These are phyloP conservation scores for Malus hybrid DNA, from an alignment of 331 rosid genomes.

Conservation along the genomic window DNA sequence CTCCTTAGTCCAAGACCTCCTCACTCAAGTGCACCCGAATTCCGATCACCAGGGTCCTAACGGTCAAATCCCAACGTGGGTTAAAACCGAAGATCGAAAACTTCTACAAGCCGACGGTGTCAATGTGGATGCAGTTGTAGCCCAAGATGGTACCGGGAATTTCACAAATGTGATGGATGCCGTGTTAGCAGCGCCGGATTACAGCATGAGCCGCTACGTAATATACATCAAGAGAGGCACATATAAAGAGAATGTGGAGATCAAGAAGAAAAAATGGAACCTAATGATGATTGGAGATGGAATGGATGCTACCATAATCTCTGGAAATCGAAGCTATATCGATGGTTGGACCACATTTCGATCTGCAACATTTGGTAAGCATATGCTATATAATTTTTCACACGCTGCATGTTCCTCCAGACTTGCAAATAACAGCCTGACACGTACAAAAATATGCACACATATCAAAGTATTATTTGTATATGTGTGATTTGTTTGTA, in stretches of 20 bases:
- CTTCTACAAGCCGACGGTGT: conserved; percentile 33
- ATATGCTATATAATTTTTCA: neutral
- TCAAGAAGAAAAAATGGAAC: conserved; percentile 92
- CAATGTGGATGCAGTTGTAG: conserved; percentile 44
- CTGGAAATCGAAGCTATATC: conserved; percentile 43
- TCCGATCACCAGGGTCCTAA: neutral
- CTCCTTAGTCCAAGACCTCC: conserved; percentile 38
- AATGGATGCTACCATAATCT: conserved; percentile 51
- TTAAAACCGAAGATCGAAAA: conserved; percentile 33
- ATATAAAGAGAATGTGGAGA: conserved; percentile 64
- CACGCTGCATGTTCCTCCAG: rapidly evolving
- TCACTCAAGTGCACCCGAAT: conserved; percentile 37
- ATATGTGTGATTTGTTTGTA: no score
- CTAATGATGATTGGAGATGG: conserved; percentile 83
- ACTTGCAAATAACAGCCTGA: rapidly evolving
- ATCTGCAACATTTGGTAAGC: conserved; percentile 77
- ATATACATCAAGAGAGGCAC: conserved; percentile 61
- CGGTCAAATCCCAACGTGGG: conserved; percentile 47
- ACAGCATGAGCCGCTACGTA: conserved; percentile 56
- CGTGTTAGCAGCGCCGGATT: conserved; percentile 61
- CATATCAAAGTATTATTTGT: no score
- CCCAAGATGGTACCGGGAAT: conserved; percentile 67
- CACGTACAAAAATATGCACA: no score
- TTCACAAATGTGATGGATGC: conserved; percentile 60
- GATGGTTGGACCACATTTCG: conserved; percentile 90